Conservation (phyloP, 495 filamentous ascomycete species). For the Daldinia caldariorum region DNA sequence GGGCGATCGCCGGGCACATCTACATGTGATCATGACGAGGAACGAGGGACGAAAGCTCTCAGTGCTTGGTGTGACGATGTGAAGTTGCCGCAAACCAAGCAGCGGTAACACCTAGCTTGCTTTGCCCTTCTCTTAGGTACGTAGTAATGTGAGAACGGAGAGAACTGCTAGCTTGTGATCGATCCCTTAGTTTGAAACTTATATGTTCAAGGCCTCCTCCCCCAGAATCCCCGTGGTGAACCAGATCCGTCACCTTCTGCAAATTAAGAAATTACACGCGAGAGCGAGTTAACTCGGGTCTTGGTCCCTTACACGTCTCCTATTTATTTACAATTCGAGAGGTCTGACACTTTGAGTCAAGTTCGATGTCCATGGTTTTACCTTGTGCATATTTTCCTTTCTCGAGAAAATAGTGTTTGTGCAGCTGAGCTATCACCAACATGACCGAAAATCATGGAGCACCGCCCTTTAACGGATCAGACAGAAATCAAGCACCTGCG, state of each 20-base stretch:
- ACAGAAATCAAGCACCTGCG: constrained; percentile 4
- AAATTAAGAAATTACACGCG: background rate
- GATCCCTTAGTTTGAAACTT: background rate
- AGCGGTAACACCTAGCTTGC: constrained; percentile 18
- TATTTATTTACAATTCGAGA: background rate
- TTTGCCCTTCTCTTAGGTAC: background rate
- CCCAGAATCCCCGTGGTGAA: background rate
- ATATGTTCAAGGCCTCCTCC: background rate
- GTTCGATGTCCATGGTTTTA: background rate
- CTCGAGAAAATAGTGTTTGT: background rate
- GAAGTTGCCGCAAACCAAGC: background rate
- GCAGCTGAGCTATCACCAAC: background rate
- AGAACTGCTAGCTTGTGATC: background rate
- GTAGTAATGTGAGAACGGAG: background rate
- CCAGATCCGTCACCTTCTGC: background rate
- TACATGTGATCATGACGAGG: background rate
- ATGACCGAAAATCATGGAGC: constrained; percentile 18
- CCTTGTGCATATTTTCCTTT: background rate
- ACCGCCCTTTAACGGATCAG: constrained; percentile 1
- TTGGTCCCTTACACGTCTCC: background rate
- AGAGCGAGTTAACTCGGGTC: background rate
- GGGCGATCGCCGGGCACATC: background rate
- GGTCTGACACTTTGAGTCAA: background rate
- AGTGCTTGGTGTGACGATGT: background rate
- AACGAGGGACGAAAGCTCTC: background rate